These are phyloP conservation scores for Irpex sp. DNA, from an alignment of 1,284 basidiomycete genomes.

Conservation along the genomic window DNA sequence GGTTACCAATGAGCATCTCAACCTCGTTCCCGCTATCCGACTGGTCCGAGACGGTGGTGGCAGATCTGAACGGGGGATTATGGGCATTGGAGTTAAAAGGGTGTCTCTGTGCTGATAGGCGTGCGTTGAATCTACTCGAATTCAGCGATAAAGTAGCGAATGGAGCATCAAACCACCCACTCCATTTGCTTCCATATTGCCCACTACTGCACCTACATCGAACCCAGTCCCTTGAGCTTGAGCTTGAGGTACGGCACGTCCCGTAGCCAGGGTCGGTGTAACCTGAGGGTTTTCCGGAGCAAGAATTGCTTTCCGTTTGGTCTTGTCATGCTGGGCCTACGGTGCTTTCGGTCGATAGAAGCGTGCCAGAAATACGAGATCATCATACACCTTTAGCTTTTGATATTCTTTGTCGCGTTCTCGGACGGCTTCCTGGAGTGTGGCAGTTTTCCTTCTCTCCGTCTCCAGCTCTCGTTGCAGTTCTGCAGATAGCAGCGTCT, in stretches of 20 bases:
- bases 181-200: slow-evolving; percentile 67
- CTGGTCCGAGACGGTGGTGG: slow-evolving; percentile 47
- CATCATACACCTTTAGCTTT: slow-evolving; percentile 66
- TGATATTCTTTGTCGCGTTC: slow-evolving; percentile 84
- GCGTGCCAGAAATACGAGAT: not conserved
- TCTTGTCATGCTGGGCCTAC: slow-evolving; percentile 66
- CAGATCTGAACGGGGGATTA: slow-evolving; percentile 43
- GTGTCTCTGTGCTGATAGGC: slow-evolving; percentile 46
- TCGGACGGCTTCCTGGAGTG: slow-evolving; percentile 67
- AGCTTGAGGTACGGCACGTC: not conserved
- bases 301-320: slow-evolving; percentile 75
- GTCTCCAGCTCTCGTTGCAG: slow-evolving; percentile 75
- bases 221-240: slow-evolving; percentile 20
- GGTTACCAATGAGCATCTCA: slow-evolving; percentile 49
- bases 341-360: not conserved
- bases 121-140: slow-evolving; percentile 64
- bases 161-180: slow-evolving; percentile 32
- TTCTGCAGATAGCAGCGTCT: slow-evolving; percentile 37
- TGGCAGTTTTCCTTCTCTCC: slow-evolving; percentile 68
- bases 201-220: slow-evolving; percentile 57
- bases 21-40: slow-evolving; percentile 70
- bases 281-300: slow-evolving; percentile 23
- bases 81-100: slow-evolving; percentile 34
- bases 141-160: not conserved
- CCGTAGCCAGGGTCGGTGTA: not conserved